phyloP scores from a whole-genome alignment of 73 alveolate genomes.

The Paramecium octaurelia region DNA sequence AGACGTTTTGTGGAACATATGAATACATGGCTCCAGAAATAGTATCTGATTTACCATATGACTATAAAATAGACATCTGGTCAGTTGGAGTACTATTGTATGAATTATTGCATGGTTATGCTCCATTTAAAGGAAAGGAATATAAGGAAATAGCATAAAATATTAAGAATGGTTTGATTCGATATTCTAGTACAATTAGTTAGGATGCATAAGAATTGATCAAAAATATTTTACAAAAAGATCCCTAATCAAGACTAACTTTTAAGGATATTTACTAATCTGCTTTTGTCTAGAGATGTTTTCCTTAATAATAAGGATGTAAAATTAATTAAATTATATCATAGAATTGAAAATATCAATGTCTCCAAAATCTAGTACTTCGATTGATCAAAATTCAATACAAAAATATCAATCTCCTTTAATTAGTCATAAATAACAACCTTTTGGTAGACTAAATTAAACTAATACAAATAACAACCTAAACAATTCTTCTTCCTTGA shows the following conservation, averaged over 20 bases:
- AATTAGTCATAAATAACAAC: background rate
- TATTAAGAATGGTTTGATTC: constrained; percentile 69
- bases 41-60: constrained; percentile 75
- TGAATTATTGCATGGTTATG: constrained; percentile 82
- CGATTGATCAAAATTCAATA: background rate
- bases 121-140: constrained; percentile 79
- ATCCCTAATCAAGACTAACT: constrained; percentile 67
- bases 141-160: constrained; percentile 73
- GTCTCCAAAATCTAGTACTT: constrained; percentile 24
- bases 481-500: background rate
- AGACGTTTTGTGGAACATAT: constrained; percentile 63
- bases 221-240: constrained; percentile 66
- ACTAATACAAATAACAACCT: background rate
- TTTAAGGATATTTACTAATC: constrained; percentile 29
- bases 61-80: constrained; percentile 80
- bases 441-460: background rate
- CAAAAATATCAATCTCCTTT: constrained; percentile 43
- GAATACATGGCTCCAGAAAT: constrained; percentile 77
- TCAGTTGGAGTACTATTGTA: constrained; percentile 77
- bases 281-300: background rate
- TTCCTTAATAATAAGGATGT: background rate
- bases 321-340: background rate
- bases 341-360: background rate
- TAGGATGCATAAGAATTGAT: constrained; percentile 70
- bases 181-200: constrained; percentile 63